phyloP scores from a whole-genome alignment of 1,284 basidiomycete species.

The Gomphus bonarii region DNA sequence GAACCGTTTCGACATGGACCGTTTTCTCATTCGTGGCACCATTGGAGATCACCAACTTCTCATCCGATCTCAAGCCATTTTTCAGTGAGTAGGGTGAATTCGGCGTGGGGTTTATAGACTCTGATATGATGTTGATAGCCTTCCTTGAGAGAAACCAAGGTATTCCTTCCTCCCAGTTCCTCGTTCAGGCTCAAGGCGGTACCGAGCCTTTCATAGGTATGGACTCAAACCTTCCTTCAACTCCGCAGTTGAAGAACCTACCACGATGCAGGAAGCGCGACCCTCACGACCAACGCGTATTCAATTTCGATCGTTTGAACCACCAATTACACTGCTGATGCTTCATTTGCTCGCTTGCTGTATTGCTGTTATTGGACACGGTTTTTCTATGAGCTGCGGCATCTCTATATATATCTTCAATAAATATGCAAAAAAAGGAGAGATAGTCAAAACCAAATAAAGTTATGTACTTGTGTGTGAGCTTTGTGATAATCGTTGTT shows the following conservation, averaged over 20 bases:
- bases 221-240: neutral
- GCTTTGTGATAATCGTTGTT: neutral
- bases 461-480: no score
- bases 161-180: neutral
- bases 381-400: no score
- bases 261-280: neutral
- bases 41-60: slow-evolving; percentile 23
- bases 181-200: slow-evolving; percentile 2
- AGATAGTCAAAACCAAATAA: no score
- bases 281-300: neutral
- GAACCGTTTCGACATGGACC: slow-evolving; percentile 26
- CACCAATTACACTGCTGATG: no score
- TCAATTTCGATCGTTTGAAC: neutral
- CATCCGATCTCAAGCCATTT: slow-evolving; percentile 26
- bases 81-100: slow-evolving; percentile 19
- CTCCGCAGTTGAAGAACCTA: neutral
- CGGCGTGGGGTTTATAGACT: no score
- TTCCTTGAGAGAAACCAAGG: neutral
- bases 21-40: slow-evolving; percentile 23
- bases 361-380: no score
- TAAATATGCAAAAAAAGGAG: no score
- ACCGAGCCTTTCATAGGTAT: neutral
- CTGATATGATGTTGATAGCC: neutral
- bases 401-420: no score
- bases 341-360: no score